These are phyloP conservation scores for Grosmannia clavigera DNA, from an alignment of 2,329 filamentous ascomycete genomes.

Conservation along the genomic window DNA sequence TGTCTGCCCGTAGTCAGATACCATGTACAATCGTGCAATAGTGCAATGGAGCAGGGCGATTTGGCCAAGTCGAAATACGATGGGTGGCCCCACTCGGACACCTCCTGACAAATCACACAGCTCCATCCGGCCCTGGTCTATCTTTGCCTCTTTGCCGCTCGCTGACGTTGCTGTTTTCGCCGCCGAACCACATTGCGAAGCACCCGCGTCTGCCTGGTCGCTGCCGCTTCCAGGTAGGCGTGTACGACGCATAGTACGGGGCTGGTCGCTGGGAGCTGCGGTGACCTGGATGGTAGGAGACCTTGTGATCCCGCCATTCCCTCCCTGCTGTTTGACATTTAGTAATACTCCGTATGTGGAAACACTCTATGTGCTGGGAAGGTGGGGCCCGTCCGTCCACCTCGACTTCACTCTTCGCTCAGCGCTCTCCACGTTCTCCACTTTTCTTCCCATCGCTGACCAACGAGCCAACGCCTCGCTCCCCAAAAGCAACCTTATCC, in stretches of 20 bases:
- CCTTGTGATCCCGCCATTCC: background rate
- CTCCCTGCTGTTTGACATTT: background rate
- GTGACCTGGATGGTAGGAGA: background rate
- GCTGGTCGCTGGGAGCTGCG: background rate
- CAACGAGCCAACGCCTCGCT: slow-evolving; percentile 1
- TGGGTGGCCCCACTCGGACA: background rate
- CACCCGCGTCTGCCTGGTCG: background rate
- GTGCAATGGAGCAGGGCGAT: background rate
- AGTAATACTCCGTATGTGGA: background rate
- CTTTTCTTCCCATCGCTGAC: slow-evolving; percentile 6
- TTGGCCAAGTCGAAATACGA: background rate
- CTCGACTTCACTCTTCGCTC: background rate
- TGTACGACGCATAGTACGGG: background rate
- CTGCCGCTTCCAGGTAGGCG: background rate
- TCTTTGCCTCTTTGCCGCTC: background rate
- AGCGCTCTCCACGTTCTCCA: slow-evolving; percentile 4
- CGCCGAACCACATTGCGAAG: slow-evolving; percentile 3
- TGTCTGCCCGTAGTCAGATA: background rate
- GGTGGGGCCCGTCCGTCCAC: background rate
- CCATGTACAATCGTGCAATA: background rate
- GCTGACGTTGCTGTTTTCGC: background rate
- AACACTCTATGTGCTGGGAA: background rate
- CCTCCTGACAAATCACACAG: background rate
- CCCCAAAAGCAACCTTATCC: background rate
- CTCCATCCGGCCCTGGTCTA: background rate